Evolutionary conservation across 768 basidiomycete genomes (phyloP), one percentile per base, ranked within the genome.

Genomic region (Mycena epipterygia): DNA sequence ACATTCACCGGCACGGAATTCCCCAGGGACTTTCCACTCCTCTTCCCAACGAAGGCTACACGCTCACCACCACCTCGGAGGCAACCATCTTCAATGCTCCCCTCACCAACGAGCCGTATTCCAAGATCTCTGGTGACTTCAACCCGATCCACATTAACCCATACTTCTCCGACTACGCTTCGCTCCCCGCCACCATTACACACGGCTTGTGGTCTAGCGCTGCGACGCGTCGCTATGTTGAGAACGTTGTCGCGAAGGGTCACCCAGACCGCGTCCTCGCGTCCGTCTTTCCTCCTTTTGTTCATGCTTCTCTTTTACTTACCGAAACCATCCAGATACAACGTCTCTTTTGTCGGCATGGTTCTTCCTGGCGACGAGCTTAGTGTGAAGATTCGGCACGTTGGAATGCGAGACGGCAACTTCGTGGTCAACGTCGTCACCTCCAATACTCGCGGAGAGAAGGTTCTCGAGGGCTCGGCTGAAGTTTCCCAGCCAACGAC

Each of bases 61-160:
- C 92, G 0, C 85, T 99, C 78, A 90, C 92, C 39, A 90, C 82
- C 46, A 78, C 85, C n/a, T 83, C 88, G 4, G 84, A 86, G 29
- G 84, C 87, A 21, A 91, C 92, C 13, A 80, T 86, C 9, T 97
- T 96, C 86, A 90, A 85, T 52, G 89, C 97, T 5, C 97, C 97
- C 29, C 84, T 94, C 51, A 95, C 95, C 53, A 99, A 99, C 78
- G 95, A 97, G 81, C 93, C 96, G 2, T 99, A 99, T 83, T 98
- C 97, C 5, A 90, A 91, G 80, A 89, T 97, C 55, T 99, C 98
- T 0, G 97, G 97, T 51, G 97, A 99, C 82, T 99, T 95, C 87
- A 99, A 99, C 81, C 98, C 98, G 32, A 99, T 99, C 75, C 98
- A 99, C 80, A 86, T 98, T 80, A 98, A 99, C 82, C 97, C 98